A percentile compares a stretch with the other conserved stretches of the same genome.
phyloP scores from a whole-genome alignment of 176 grass and related monocot genomes.

The Thalia dealbata region DNA sequence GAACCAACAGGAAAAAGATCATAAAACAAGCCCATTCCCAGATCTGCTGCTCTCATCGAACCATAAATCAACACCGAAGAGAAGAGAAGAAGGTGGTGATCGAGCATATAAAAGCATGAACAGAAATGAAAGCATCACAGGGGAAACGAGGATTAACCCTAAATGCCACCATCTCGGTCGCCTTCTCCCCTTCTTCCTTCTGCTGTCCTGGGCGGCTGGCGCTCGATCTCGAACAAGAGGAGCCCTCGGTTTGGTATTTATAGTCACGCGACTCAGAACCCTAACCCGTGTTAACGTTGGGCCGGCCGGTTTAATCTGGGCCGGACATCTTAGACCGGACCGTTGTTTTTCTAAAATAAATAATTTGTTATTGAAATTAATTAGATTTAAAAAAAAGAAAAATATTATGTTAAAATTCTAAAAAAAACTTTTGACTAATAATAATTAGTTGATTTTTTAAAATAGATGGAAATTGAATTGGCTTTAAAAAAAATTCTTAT shows the following conservation, averaged over 20 bases:
- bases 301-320: background rate
- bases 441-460: no score
- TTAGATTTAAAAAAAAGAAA: no score
- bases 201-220: background rate
- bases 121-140: background rate
- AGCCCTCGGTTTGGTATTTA: background rate
- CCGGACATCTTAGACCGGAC: no score
- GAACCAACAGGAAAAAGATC: conserved; percentile 1
- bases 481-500: no score
- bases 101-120: background rate
- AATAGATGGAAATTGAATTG: no score
- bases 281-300: background rate
- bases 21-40: background rate
- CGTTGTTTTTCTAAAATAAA: no score
- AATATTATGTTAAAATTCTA: no score
- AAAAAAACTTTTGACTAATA: no score
- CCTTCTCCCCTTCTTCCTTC: background rate
- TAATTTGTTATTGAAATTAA: no score
- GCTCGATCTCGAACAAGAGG: background rate
- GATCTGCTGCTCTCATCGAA: background rate
- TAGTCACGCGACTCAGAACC: background rate
- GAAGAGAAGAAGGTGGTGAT: background rate
- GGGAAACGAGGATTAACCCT: background rate
- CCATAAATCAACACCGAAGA: background rate
- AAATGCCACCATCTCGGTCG: background rate